A percentile compares a stretch with the other conserved stretches of the same genome.
These are phyloP conservation scores for Penicillium nordicum DNA, from an alignment of 2,329 filamentous ascomycete genomes.

Conservation along the genomic window DNA sequence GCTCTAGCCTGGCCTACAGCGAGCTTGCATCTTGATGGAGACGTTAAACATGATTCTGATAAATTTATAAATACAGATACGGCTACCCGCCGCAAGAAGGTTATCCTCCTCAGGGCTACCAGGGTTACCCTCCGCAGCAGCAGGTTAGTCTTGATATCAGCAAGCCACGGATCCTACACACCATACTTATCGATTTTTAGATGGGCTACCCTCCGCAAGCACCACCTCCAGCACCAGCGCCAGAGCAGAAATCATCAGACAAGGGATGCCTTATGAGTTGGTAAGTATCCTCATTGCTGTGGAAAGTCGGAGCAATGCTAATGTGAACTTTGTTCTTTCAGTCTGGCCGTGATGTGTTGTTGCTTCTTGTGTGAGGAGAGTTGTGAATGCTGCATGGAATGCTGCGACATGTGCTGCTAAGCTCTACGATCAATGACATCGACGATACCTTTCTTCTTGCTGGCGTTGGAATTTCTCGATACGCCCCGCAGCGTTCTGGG, in stretches of 20 bases:
- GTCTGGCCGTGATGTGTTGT: slow-evolving; percentile 58
- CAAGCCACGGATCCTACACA: too few species aligned
- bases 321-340: slow-evolving; percentile 19
- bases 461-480: slow-evolving; percentile 18
- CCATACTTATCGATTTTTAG: too few species aligned
- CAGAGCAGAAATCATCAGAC: slow-evolving; percentile 23
- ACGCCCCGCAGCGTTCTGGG: slow-evolving; percentile 2
- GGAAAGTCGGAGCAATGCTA: slow-evolving; percentile 2
- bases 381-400: slow-evolving; percentile 62
- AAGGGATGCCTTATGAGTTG: slow-evolving; percentile 50
- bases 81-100: too few species aligned
- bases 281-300: slow-evolving; percentile 31
- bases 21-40: too few species aligned
- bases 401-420: slow-evolving; percentile 43
- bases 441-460: slow-evolving; percentile 22
- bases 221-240: too few species aligned
- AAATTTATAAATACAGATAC: too few species aligned
- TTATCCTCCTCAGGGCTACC: too few species aligned
- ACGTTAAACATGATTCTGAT: too few species aligned
- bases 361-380: slow-evolving; percentile 63
- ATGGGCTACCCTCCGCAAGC: too few species aligned
- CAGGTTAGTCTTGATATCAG: too few species aligned
- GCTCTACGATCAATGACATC: slow-evolving; percentile 20
- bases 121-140: too few species aligned
- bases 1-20: too few species aligned